Conservation (phyloP, 805 yeast genomes). For the Wickerhamomyces subpelliculosus region DNA sequence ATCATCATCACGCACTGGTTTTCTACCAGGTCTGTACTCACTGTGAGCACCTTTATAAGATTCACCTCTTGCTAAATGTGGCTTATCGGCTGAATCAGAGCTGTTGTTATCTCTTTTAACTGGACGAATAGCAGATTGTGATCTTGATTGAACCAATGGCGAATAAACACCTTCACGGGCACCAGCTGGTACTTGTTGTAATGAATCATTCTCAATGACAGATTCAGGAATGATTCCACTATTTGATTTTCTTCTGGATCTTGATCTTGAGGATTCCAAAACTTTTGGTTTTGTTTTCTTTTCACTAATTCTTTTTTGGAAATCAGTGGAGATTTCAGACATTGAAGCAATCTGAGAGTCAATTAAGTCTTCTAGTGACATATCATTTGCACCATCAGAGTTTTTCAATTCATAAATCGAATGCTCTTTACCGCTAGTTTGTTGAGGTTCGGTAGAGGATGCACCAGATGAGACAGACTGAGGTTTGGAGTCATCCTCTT, state of each 20-base stretch:
- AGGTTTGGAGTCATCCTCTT: too few species aligned
- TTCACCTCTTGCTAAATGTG: conserved; percentile 74
- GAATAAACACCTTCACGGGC: conserved; percentile 36
- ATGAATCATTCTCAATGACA: conserved; percentile 31
- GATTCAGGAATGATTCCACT: conserved; percentile 23
- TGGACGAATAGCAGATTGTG: conserved; percentile 10
- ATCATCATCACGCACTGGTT: conserved; percentile 17
- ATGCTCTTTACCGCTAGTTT: conserved; percentile 1
- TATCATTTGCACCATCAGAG: conserved; percentile 6
- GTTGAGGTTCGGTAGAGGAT: conserved; percentile 2
- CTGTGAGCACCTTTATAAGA: conserved; percentile 56
- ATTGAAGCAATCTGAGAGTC: conserved; percentile 25
- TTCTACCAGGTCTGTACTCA: conserved; percentile 26
- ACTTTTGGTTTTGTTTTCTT: conserved; percentile 1
- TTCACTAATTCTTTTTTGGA: conserved; percentile 11
- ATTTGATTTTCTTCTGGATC: conserved; percentile 8
- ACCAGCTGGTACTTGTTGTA: conserved; percentile 37
- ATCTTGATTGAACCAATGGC: conserved; percentile 22
- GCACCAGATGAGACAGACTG: too few species aligned
- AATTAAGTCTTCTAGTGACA: conserved; percentile 22
- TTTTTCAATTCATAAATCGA: conserved; percentile 17
- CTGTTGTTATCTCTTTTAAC: neutral
- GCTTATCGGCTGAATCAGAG: conserved; percentile 23
- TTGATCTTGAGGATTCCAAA: conserved; percentile 7
- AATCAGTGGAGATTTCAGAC: conserved; percentile 14